Evolutionary conservation across 495 filamentous ascomycete species (phyloP).

Genomic region (Physcia stellaris): DNA sequence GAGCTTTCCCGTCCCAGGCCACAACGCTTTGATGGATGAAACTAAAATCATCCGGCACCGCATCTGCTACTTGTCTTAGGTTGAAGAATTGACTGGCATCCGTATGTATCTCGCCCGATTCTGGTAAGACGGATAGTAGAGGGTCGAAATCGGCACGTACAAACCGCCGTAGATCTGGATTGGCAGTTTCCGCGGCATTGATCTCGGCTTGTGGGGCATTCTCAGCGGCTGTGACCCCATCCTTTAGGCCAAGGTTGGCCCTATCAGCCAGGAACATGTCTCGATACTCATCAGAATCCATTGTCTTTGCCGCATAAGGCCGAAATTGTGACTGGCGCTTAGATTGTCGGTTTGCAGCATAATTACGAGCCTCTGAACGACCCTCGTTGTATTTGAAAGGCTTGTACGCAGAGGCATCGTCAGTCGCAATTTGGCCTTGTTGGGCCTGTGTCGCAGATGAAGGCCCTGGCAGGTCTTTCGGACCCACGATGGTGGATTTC

Average conservation of each 20-base stretch:
- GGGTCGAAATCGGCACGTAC: constrained; percentile 17
- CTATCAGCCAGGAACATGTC: too few relatives aligned
- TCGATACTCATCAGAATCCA: too few relatives aligned
- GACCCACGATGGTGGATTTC: too few relatives aligned
- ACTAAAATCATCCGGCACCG: constrained; percentile 31
- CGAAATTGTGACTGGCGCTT: constrained; percentile 9
- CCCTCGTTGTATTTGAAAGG: constrained; percentile 35
- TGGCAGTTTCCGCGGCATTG: constrained; percentile 1
- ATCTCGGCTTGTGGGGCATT: neutral
- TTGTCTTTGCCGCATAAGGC: constrained; percentile 17
- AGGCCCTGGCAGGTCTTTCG: too few relatives aligned
- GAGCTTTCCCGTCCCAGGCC: constrained; percentile 32
- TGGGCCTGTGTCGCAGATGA: too few relatives aligned
- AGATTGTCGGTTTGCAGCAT: constrained; percentile 12
- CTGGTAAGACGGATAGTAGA: constrained; percentile 9
- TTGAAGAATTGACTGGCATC: constrained; percentile 8
- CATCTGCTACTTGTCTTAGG: constrained; percentile 11
- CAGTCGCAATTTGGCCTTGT: constrained; percentile 1
- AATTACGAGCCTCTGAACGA: constrained; percentile 15
- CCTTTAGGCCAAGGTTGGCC: neutral
- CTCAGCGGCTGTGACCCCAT: neutral
- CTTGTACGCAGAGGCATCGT: constrained; percentile 27
- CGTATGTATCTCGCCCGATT: constrained; percentile 2
- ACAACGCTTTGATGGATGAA: constrained; percentile 32
- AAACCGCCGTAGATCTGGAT: constrained; percentile 13